Evolutionary conservation across 495 filamentous ascomycete species (phyloP), one percentile per base, ranked within the genome.

Genomic region (Penicillium parvum): DNA sequence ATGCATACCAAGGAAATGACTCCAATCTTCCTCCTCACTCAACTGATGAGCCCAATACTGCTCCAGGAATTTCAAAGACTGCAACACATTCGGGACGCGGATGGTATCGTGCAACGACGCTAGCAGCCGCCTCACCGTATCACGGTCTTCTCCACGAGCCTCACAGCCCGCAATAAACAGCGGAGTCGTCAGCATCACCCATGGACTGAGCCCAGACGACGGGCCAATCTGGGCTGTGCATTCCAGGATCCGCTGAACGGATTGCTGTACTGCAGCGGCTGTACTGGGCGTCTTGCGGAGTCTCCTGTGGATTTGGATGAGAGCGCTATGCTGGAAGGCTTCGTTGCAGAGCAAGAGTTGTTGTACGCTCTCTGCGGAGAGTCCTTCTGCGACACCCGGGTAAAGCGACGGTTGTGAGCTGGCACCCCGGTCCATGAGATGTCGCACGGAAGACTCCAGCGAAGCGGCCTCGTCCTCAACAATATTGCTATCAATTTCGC

Each of bases 111-210:
- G 62, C 43, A 73, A 50, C 15, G 56, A 63, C 7, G 60, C 42
- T 6, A 73, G 44, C 18, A 73, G 29, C 16, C 53, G 55, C 12
- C 60, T 49, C 8, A 73, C 64, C 5, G 55, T 60, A 16, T 65
- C 64, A 8, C 65, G 61, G 48, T 73, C 69, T 20, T 66, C 55
- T 0, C 54, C 68, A 6, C 52, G 50, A 8, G 69, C 67, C 26
- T 73, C 69, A 29, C 69, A 73, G 6, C 69, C 69, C 11, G 67
- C 69, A 40, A 71, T 71, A 36, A 73, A 73, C 8, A 73, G 49
- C 4, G 69, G 67, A 6, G 69, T 73, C 15, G 69, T 71, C n/a
- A 73, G 54, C 55, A 73, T 63, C 7, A 66, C 66, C 69, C 69
- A 73, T 9, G 69, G 69, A 37, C 67, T 67, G 8, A 71, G 54